These are phyloP conservation scores for Trametes polyzona DNA, from an alignment of 1,284 basidiomycete genomes.

Conservation along the genomic window DNA sequence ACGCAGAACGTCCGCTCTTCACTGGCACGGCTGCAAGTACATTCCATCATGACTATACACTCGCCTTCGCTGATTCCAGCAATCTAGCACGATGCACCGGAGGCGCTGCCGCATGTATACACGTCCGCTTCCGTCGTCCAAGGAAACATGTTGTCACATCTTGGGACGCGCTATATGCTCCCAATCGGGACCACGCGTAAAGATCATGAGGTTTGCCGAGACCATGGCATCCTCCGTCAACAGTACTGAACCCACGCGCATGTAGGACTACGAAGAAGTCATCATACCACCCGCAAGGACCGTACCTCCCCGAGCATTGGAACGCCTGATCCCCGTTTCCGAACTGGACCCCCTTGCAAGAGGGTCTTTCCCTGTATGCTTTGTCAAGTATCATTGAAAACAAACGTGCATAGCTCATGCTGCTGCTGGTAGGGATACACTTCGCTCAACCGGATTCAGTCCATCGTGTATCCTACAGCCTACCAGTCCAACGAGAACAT, in stretches of 20 bases:
- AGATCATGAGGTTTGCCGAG: slow-evolving; percentile 60
- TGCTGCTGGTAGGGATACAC: slow-evolving; percentile 79
- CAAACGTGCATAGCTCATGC: not conserved
- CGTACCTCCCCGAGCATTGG: slow-evolving; percentile 75
- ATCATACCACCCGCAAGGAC: slow-evolving; percentile 85
- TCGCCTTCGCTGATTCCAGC: not conserved
- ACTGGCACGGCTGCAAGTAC: slow-evolving; percentile 56
- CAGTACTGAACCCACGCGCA: not conserved
- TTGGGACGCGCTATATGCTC: slow-evolving; percentile 79
- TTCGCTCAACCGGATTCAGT: slow-evolving; percentile 93
- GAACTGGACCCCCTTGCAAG: slow-evolving; percentile 82
- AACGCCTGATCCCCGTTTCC: slow-evolving; percentile 74
- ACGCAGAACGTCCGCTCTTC: slow-evolving; percentile 73
- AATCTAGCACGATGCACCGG: slow-evolving; percentile 54
- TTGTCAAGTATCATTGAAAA: not conserved
- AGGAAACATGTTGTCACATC: slow-evolving; percentile 74
- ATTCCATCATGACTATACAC: slow-evolving; percentile 15
- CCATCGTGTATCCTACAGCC: slow-evolving; percentile 92
- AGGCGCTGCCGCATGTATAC: slow-evolving; percentile 90
- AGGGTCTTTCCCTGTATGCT: slow-evolving; percentile 86
- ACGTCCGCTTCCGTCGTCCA: slow-evolving; percentile 64
- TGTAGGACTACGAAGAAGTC: slow-evolving; percentile 80
- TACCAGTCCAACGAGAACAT: slow-evolving; percentile 97
- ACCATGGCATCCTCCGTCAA: not conserved
- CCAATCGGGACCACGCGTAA: slow-evolving; percentile 83